phyloP scores from a whole-genome alignment of 2,329 filamentous ascomycete species.

The Aspergillus tanneri region DNA sequence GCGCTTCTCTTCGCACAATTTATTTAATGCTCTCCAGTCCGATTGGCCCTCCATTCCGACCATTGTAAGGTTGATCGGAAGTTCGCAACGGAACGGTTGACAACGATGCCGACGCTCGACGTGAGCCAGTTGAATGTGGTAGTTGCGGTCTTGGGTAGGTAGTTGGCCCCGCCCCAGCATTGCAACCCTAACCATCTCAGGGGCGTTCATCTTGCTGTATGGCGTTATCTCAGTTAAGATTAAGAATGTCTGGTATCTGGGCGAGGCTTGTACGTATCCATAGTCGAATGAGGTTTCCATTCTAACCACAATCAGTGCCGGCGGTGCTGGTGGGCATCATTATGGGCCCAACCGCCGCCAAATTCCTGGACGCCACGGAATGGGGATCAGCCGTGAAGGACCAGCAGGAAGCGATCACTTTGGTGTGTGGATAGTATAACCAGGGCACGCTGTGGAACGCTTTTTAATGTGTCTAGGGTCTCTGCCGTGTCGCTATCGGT shows the following conservation, averaged over 20 bases:
- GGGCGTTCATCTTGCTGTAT: constrained; percentile 2
- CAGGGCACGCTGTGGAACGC: not conserved
- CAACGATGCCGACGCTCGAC: constrained; percentile 2
- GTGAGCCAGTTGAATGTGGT: constrained; percentile 7
- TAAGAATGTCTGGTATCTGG: constrained; percentile 3
- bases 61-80: too few species aligned
- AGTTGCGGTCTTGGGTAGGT: constrained; percentile 1
- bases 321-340: constrained; percentile 4
- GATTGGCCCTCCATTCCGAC: too few species aligned
- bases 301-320: not conserved
- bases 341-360: not conserved
- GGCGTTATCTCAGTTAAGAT: constrained; percentile 4
- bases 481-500: constrained; percentile 5
- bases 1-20: not conserved
- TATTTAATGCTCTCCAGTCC: too few species aligned
- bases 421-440: not conserved
- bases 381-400: constrained; percentile 2
- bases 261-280: constrained; percentile 3
- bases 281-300: too few species aligned
- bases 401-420: constrained; percentile 2
- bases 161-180: not conserved
- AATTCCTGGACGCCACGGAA: constrained; percentile 2
- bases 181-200: not conserved
- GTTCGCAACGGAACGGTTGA: too few species aligned
- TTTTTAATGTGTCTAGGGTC: not conserved